phyloP scores from a whole-genome alignment of 2,329 filamentous ascomycete genomes.

The Ophiostoma ips region DNA sequence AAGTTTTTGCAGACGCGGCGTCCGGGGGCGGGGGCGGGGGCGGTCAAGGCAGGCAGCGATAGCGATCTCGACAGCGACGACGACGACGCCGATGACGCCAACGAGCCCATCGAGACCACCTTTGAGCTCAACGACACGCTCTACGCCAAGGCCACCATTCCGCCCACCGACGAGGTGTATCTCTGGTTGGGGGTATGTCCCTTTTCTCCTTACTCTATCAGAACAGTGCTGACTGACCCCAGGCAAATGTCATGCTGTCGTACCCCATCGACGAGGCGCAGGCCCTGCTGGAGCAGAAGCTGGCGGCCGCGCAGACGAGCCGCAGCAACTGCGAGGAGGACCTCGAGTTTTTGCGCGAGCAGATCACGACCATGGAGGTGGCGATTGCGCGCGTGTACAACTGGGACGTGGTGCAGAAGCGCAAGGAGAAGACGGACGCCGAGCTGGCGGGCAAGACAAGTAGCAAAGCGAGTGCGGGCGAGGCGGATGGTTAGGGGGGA shows the following conservation, averaged over 20 bases:
- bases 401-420: conserved; percentile 92
- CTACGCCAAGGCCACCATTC: conserved; percentile 74
- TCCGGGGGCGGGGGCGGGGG: too few relatives aligned
- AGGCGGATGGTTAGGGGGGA: not conserved
- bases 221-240: not conserved
- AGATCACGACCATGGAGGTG: conserved; percentile 96
- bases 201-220: not conserved
- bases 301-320: conserved; percentile 65
- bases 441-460: conserved; percentile 26
- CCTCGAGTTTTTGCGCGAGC: conserved; percentile 84
- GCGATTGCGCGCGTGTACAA: conserved; percentile 97
- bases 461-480: conserved; percentile 20
- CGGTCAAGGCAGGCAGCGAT: not conserved
- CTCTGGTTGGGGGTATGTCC: conserved; percentile 68
- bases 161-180: conserved; percentile 80
- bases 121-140: conserved; percentile 96
- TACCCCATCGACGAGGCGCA: conserved; percentile 86
- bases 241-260: conserved; percentile 95
- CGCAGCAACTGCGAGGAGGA: conserved; percentile 89
- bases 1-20: conserved; percentile 51
- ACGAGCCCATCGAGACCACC: conserved; percentile 62
- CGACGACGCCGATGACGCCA: conserved; percentile 16
- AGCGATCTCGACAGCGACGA: not conserved
- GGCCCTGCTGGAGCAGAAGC: conserved; percentile 60
- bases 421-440: conserved; percentile 68